Conservation (phyloP, 2,329 filamentous ascomycete species). For the Capronia epimyces region DNA sequence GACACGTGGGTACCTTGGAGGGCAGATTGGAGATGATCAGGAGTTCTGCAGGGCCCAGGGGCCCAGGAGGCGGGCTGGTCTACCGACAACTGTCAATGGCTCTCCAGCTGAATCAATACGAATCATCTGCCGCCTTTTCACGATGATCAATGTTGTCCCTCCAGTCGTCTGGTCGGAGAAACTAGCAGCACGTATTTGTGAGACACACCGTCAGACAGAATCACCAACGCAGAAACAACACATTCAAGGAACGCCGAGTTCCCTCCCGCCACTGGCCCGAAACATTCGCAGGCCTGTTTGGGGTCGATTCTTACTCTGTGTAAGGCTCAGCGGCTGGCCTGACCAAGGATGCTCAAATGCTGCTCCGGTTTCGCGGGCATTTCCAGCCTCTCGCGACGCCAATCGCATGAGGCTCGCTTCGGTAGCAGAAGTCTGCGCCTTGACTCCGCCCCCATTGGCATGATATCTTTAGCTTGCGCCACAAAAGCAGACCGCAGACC, state of each 20-base stretch:
- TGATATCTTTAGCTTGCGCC: slow-evolving; percentile 26
- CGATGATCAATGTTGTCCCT: slow-evolving; percentile 12
- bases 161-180: slow-evolving; percentile 7
- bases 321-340: slow-evolving; percentile 15
- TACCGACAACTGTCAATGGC: background rate
- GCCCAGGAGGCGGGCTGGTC: background rate
- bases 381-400: slow-evolving; percentile 9
- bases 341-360: background rate
- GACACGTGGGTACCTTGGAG: slow-evolving; percentile 8
- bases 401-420: slow-evolving; percentile 12
- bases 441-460: slow-evolving; percentile 23
- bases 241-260: background rate
- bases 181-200: slow-evolving; percentile 17
- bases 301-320: background rate
- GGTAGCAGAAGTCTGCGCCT: slow-evolving; percentile 15
- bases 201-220: slow-evolving; percentile 12
- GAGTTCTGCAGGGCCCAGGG: background rate
- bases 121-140: slow-evolving; percentile 11
- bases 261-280: background rate
- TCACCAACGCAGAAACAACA: background rate
- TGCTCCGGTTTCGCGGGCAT: slow-evolving; percentile 2
- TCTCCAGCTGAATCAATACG: slow-evolving; percentile 18
- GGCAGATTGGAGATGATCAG: background rate
- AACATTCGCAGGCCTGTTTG: background rate
- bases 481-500: slow-evolving; percentile 11